A percentile compares a stretch with the other conserved stretches of the same genome.
These are phyloP conservation scores for Pleurotus giganteus DNA, from an alignment of 768 basidiomycete species.

Conservation along the genomic window DNA sequence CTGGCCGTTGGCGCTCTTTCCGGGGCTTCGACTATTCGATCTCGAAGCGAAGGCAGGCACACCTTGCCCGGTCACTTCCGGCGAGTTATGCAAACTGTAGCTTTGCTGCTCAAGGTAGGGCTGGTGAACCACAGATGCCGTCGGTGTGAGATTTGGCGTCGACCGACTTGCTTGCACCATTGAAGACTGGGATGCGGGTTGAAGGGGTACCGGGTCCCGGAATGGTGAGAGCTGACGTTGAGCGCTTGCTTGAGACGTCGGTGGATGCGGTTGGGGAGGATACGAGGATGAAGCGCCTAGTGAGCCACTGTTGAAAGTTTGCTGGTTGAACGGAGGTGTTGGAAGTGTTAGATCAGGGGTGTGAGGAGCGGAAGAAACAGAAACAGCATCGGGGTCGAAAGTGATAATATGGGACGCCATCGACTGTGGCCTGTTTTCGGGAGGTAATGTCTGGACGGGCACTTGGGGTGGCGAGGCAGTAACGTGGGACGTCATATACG, in stretches of 20 bases:
- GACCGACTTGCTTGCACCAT: not conserved
- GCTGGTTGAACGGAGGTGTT: not conserved
- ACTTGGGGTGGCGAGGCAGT: not conserved
- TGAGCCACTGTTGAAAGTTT: not conserved
- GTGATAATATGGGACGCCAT: slow-evolving; percentile 18
- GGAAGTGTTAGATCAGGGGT: not conserved
- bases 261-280: too few species aligned
- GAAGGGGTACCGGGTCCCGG: not conserved
- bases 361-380: slow-evolving; percentile 1
- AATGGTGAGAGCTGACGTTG: too few species aligned
- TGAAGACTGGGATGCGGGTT: not conserved
- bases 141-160: not conserved
- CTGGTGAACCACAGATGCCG: not conserved
- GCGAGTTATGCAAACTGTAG: not conserved
- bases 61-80: not conserved
- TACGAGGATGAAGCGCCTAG: not conserved
- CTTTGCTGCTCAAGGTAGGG: not conserved
- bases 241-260: too few species aligned
- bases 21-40: not conserved
- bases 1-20: too few species aligned
- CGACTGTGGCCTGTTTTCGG: not conserved
- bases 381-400: slow-evolving; percentile 23
- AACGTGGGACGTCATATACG: not conserved
- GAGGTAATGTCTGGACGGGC: not conserved
- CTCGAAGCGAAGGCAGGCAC: not conserved